Conservation (phyloP, 1,284 basidiomycete genomes). For the Singerocomus rubriflavus region DNA sequence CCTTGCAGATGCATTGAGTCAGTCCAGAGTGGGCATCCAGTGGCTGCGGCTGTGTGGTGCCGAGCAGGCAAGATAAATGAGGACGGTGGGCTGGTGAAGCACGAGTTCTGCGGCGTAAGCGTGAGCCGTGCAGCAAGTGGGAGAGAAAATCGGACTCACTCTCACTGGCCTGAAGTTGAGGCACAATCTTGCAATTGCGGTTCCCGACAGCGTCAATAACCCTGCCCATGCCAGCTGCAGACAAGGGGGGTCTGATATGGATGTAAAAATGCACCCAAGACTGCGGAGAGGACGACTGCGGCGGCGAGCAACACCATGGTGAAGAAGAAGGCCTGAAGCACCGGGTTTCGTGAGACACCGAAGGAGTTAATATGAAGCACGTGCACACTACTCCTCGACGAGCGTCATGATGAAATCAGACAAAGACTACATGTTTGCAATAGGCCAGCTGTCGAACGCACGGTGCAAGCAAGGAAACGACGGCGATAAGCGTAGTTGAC, state of each 20-base stretch:
- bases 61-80: slow-evolving; percentile 73
- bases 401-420: no score
- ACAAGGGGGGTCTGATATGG: slow-evolving; percentile 40
- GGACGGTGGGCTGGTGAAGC: slow-evolving; percentile 52
- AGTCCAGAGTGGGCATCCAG: slow-evolving; percentile 53
- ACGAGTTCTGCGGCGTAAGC: slow-evolving; percentile 44
- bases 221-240: slow-evolving; percentile 43
- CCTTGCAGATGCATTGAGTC: slow-evolving; percentile 45
- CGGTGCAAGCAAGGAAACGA: no score
- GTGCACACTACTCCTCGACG: no score
- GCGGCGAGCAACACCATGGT: slow-evolving; percentile 12
- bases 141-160: slow-evolving; percentile 39
- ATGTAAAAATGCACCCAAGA: slow-evolving; percentile 40
- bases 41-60: slow-evolving; percentile 44
- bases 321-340: neutral
- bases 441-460: no score
- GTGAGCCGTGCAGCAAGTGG: neutral
- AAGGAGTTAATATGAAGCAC: no score
- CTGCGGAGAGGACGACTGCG: slow-evolving; percentile 28
- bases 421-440: no score
- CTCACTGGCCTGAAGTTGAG: slow-evolving; percentile 62
- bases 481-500: no score
- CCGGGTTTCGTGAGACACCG: no score
- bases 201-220: slow-evolving; percentile 44
- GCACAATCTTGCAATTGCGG: slow-evolving; percentile 44